These are phyloP conservation scores for Fusarium hostae DNA, from an alignment of 2,329 filamentous ascomycete genomes.

Conservation along the genomic window DNA sequence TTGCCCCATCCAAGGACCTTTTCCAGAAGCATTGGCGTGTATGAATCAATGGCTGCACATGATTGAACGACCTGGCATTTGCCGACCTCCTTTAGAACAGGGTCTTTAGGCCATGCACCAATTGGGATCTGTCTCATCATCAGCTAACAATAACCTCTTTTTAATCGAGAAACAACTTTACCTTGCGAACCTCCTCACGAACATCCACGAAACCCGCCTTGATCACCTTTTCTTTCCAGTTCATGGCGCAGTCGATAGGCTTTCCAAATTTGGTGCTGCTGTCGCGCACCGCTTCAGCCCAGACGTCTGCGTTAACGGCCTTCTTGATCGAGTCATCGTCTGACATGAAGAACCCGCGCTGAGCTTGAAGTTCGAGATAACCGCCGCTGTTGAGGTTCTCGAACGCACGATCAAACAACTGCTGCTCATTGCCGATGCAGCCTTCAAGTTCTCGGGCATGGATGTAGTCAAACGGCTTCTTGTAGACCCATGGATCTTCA, in stretches of 20 bases:
- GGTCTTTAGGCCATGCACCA: slow-evolving; percentile 27
- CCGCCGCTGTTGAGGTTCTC: slow-evolving; percentile 22
- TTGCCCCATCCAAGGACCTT: slow-evolving; percentile 32
- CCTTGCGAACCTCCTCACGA: slow-evolving; percentile 24
- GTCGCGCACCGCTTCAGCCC: slow-evolving; percentile 17
- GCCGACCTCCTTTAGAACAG: slow-evolving; percentile 22
- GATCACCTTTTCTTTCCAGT: slow-evolving; percentile 23
- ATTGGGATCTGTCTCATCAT: slow-evolving; percentile 13
- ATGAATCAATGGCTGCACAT: slow-evolving; percentile 30
- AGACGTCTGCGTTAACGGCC: slow-evolving; percentile 19
- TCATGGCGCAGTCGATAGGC: slow-evolving; percentile 14
- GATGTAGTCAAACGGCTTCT: slow-evolving; percentile 31
- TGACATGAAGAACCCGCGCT: slow-evolving; percentile 19
- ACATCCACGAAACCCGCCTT: slow-evolving; percentile 25
- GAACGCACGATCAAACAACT: slow-evolving; percentile 17
- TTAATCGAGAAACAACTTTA: not conserved
- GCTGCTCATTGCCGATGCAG: slow-evolving; percentile 26
- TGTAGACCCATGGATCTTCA: slow-evolving; percentile 30
- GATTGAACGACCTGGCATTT: slow-evolving; percentile 29
- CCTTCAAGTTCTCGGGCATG: slow-evolving; percentile 34
- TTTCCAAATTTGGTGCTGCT: slow-evolving; percentile 28
- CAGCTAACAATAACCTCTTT: accelerated
- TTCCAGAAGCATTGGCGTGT: slow-evolving; percentile 29
- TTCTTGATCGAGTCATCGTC: slow-evolving; percentile 30
- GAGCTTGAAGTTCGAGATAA: slow-evolving; percentile 25